Conservation (phyloP, 2,329 filamentous ascomycete species). For the Stachybotrys echinatus region DNA sequence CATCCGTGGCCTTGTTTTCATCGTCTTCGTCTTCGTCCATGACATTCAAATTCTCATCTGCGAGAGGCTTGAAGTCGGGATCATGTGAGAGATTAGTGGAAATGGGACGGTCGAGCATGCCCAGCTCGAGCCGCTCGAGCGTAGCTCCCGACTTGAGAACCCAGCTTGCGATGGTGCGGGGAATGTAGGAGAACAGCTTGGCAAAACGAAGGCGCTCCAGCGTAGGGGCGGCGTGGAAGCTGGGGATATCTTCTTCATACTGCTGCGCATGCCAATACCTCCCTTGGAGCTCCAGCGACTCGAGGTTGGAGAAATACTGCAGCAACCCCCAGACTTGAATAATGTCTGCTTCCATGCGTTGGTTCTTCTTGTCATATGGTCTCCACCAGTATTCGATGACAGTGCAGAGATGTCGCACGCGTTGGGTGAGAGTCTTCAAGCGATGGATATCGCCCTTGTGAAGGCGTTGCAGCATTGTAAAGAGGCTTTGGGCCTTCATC, state of each 20-base stretch:
- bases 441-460: neutral
- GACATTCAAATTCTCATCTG: neutral
- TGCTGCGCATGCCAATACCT: neutral
- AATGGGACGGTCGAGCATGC: conserved; percentile 7
- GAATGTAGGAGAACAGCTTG: conserved; percentile 10
- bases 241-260: neutral
- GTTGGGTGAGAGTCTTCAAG: neutral
- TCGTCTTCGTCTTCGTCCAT: neutral
- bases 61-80: neutral
- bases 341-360: neutral
- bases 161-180: conserved; percentile 1
- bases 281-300: conserved; percentile 9
- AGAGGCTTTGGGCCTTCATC: too few relatives aligned
- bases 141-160: conserved; percentile 1
- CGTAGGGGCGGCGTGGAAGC: neutral
- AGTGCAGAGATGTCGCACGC: conserved; percentile 8
- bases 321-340: conserved; percentile 6
- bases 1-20: neutral
- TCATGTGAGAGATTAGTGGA: too few relatives aligned
- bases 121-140: conserved; percentile 10
- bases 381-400: neutral
- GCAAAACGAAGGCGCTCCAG: conserved; percentile 4
- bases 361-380: too few relatives aligned
- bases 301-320: conserved; percentile 8
- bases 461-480: neutral